Conservation (phyloP, 106 monocot species). For the Allium cepa region DNA sequence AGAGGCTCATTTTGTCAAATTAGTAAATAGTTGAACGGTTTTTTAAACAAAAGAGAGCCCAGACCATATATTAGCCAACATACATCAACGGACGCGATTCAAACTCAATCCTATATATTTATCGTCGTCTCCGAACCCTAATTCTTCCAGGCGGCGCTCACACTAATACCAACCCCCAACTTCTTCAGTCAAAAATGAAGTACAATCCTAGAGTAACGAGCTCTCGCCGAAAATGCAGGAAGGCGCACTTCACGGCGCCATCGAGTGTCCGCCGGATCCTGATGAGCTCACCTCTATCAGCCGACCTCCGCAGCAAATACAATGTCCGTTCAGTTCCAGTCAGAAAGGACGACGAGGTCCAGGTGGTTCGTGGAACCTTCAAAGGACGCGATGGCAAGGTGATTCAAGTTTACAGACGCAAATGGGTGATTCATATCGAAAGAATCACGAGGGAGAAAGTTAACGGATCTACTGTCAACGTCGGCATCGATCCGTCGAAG, state of each 20-base stretch:
- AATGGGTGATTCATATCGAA: conserved; percentile 82
- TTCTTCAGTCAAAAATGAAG: conserved; percentile 32
- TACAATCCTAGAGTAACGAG: conserved; percentile 56
- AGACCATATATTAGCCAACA: too few species aligned
- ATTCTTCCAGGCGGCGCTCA: too few species aligned
- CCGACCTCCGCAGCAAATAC: conserved; percentile 68
- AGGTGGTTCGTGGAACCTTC: conserved; percentile 67
- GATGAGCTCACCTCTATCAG: conserved; percentile 61
- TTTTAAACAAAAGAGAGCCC: too few species aligned
- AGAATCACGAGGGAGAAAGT: conserved; percentile 76
- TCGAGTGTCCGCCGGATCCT: conserved; percentile 64
- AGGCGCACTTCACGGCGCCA: conserved; percentile 80
- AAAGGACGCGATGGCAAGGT: conserved; percentile 86
- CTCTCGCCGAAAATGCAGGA: conserved; percentile 65
- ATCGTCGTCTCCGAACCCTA: too few species aligned
- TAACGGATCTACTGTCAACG: conserved; percentile 71
- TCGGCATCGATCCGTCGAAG: conserved; percentile 69
- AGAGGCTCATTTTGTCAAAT: too few species aligned
- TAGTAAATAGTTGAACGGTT: too few species aligned
- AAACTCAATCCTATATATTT: too few species aligned
- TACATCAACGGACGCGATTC: too few species aligned
- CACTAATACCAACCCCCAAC: too few species aligned
- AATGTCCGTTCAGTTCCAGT: conserved; percentile 61
- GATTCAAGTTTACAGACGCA: conserved; percentile 70
- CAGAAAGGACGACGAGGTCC: conserved; percentile 82